Evolutionary conservation across 768 basidiomycete species (phyloP).

Genomic region (Serendipita sp.): DNA sequence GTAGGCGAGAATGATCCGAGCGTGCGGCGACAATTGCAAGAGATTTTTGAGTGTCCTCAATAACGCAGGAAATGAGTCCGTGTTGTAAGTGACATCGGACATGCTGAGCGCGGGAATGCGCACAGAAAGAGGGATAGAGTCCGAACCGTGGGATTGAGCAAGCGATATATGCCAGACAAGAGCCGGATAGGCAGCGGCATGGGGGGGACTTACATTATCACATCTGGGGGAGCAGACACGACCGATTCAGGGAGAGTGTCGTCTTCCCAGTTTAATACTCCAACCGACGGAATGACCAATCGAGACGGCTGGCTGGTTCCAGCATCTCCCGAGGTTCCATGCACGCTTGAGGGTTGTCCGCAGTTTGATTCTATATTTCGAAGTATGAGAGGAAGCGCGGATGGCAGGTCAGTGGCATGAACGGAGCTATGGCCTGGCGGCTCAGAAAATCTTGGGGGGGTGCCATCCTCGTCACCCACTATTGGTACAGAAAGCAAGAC

Average conservation of each 20-base stretch:
- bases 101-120: slow-evolving; percentile 35
- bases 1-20: slow-evolving; percentile 58
- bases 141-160: background rate
- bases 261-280: slow-evolving; percentile 64
- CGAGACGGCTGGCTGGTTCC: slow-evolving; percentile 8
- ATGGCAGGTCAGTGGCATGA: slow-evolving; percentile 54
- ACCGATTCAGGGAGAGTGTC: slow-evolving; percentile 31
- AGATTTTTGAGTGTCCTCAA: slow-evolving; percentile 48
- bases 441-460: slow-evolving; percentile 11
- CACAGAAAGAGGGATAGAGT: background rate
- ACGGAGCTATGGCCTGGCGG: slow-evolving; percentile 21
- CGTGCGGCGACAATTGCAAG: slow-evolving; percentile 18
- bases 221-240: slow-evolving; percentile 29
- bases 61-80: slow-evolving; percentile 64
- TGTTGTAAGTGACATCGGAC: slow-evolving; percentile 90
- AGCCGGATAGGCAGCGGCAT: no score
- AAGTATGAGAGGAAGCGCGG: slow-evolving; percentile 65
- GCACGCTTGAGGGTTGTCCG: slow-evolving; percentile 22
- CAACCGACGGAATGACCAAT: slow-evolving; percentile 20
- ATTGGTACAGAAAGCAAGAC: slow-evolving; percentile 31
- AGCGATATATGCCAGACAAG: background rate
- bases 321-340: background rate
- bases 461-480: slow-evolving; percentile 11
- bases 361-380: slow-evolving; percentile 42
- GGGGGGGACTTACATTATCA: slow-evolving; percentile 46